These are phyloP conservation scores for Thelonectria rubi DNA, from an alignment of 2,329 filamentous ascomycete species.

Conservation along the genomic window DNA sequence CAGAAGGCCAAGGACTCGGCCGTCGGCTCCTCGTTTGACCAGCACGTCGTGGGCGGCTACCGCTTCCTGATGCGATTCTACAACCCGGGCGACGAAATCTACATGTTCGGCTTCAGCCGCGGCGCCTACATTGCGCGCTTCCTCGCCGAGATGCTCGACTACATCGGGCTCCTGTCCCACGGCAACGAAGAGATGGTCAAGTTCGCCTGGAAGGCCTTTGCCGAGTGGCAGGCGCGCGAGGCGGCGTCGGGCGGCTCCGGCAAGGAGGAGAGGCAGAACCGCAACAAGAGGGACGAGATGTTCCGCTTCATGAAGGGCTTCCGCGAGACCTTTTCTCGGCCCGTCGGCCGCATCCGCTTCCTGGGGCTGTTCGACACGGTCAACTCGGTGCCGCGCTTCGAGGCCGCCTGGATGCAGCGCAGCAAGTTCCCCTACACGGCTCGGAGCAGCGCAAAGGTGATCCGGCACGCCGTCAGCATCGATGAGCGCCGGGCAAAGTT, in stretches of 20 bases:
- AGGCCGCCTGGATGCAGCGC: slow-evolving; percentile 79
- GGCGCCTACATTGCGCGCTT: slow-evolving; percentile 79
- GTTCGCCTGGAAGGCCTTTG: slow-evolving; percentile 86
- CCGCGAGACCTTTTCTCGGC: slow-evolving; percentile 81
- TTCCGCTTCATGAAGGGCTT: slow-evolving; percentile 82
- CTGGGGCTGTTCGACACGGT: slow-evolving; percentile 85
- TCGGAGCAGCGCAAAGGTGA: slow-evolving; percentile 65
- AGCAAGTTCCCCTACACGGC: slow-evolving; percentile 78
- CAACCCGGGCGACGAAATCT: slow-evolving; percentile 70
- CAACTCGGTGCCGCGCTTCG: slow-evolving; percentile 81
- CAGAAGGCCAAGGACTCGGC: slow-evolving; percentile 81
- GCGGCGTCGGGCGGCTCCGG: slow-evolving; percentile 52
- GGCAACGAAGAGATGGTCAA: slow-evolving; percentile 87
- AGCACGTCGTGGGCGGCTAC: slow-evolving; percentile 86
- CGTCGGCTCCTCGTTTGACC: slow-evolving; percentile 80
- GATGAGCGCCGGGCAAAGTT: slow-evolving; percentile 78
- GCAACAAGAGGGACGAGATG: slow-evolving; percentile 61
- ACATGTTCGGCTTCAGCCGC: slow-evolving; percentile 78
- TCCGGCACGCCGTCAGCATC: slow-evolving; percentile 75
- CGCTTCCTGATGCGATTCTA: slow-evolving; percentile 82
- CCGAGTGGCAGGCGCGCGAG: slow-evolving; percentile 73
- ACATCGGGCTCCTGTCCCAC: slow-evolving; percentile 79
- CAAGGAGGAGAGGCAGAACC: slow-evolving; percentile 54
- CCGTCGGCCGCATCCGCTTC: slow-evolving; percentile 77
- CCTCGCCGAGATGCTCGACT: slow-evolving; percentile 84